phyloP scores from a whole-genome alignment of 768 basidiomycete species.

The Termitomyces sp. region DNA sequence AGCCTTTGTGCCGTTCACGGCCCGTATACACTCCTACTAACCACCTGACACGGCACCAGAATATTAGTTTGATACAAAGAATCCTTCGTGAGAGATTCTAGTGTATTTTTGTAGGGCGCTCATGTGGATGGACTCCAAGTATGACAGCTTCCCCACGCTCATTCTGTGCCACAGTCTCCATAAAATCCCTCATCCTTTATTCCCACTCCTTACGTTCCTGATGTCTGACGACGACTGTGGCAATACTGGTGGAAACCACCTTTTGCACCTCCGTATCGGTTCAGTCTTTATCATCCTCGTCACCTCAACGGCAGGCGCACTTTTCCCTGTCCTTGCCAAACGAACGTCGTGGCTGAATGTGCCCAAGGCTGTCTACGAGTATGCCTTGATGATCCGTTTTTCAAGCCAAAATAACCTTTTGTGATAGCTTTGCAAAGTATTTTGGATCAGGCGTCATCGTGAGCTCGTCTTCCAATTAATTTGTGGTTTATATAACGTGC shows the following conservation, averaged over 20 bases:
- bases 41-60: too few species aligned
- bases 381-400: conserved; percentile 18
- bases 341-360: conserved; percentile 50
- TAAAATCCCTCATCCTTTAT: background rate
- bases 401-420: background rate
- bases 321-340: conserved; percentile 68
- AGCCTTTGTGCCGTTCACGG: too few species aligned
- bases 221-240: conserved; percentile 37
- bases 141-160: background rate
- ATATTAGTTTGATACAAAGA: too few species aligned
- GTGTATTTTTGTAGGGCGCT: background rate
- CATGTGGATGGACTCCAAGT: background rate
- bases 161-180: background rate
- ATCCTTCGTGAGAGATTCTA: background rate
- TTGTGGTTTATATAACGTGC: background rate
- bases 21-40: too few species aligned
- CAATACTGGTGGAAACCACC: conserved; percentile 45
- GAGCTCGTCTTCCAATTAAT: conserved; percentile 19
- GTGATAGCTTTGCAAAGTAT: conserved; percentile 78
- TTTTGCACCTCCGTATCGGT: conserved; percentile 57
- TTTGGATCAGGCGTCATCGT: conserved; percentile 91
- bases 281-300: conserved; percentile 72
- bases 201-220: background rate
- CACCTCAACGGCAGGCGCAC: conserved; percentile 55
- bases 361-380: conserved; percentile 70